Evolutionary conservation across 257 asterid genomes (phyloP).

Genomic region (Solanum lycopersicoides): DNA sequence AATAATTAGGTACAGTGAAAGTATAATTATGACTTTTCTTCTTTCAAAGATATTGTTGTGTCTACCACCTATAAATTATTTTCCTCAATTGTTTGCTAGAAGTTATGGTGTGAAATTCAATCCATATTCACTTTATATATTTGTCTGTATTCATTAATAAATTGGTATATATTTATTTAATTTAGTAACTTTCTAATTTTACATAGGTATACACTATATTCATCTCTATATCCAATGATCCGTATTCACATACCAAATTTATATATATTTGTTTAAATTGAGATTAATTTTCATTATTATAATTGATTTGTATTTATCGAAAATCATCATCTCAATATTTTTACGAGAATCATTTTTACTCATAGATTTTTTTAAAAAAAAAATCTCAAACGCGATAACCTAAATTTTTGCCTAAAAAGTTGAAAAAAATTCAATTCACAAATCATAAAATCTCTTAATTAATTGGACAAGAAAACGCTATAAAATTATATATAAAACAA

Average conservation of each 20-base stretch:
- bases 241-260: neutral
- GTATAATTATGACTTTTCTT: neutral
- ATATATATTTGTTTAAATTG: neutral
- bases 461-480: neutral
- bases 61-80: neutral
- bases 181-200: neutral
- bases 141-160: too few species aligned
- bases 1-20: too few species aligned
- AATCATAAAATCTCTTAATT: neutral
- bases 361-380: too few species aligned
- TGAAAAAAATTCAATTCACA: too few species aligned
- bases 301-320: too few species aligned
- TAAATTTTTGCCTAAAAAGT: neutral
- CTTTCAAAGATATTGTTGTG: neutral
- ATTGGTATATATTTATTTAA: too few species aligned
- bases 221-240: too few species aligned
- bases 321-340: too few species aligned
- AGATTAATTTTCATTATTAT: too few species aligned
- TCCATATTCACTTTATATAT: neutral
- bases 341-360: too few species aligned
- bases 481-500: too few species aligned
- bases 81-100: too few species aligned
- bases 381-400: neutral
- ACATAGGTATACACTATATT: neutral
- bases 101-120: neutral